Evolutionary conservation across 2,329 filamentous ascomycete species (phyloP), one percentile per base, ranked within the genome.

Genomic region (Aureobasidium pullulans): DNA sequence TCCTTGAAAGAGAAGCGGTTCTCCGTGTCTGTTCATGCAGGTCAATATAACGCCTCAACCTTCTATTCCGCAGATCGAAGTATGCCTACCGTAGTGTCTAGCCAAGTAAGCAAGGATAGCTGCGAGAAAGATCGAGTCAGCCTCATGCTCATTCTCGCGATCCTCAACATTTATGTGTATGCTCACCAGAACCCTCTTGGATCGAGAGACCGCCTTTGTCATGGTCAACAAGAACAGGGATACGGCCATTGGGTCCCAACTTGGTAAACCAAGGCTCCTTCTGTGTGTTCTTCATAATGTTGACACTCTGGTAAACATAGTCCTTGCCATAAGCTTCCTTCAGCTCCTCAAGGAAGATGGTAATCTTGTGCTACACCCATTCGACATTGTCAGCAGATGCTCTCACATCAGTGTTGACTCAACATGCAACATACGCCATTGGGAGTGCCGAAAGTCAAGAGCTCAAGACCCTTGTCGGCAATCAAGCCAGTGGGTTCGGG

Each of bases 221-320:
- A 64, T 88, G 84, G 72, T 88, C 84, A 32, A 87, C 79, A 48
- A 88, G 80, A 48, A 81, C 84, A 1, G 84, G 84, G 64, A 87
- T 86, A 15, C 84, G 79, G 3, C 84, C 85, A 70, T 88, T 88
- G 39, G 84, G 84, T 61, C 80, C 80, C 32, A 84, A 68, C 39
- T 80, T 80, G 0, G 79, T 83, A 74, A 82, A 88, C 84, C 85
- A 88, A 1, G 79, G 76, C 74, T 87, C 78, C 70, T 87, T 87
- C 65, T 88, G 85, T 31, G 84, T 79, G 72, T 85, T 84, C 66
- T 84, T 76, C 60, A 67, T 66, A 63, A 85, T 87, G 71, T 85
- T 77, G 69, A 88, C 77, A 59, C 68, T 66, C 65, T 87, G 84
- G 65, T 72, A 80, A 4, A 80, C 80, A 71, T 86, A 87, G 13